A percentile compares a stretch with the other conserved stretches of the same genome.
These are phyloP conservation scores for Microbotryum scabiosae DNA, from an alignment of 1,284 basidiomycete genomes.

Conservation along the genomic window DNA sequence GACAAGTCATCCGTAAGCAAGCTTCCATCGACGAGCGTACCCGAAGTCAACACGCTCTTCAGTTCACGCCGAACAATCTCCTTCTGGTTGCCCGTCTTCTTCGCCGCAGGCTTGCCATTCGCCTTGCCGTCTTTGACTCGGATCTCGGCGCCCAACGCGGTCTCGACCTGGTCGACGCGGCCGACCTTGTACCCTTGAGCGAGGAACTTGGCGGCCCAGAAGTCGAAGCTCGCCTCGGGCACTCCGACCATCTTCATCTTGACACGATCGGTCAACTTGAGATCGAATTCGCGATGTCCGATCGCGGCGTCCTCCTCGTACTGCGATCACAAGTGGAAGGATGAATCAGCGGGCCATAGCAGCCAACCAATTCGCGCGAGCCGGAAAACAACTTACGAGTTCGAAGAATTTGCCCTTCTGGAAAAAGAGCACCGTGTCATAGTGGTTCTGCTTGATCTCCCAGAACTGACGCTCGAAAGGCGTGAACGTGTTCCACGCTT, in stretches of 20 bases:
- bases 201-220: constrained; percentile 64
- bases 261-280: constrained; percentile 81
- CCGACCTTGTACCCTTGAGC: constrained; percentile 50
- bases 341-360: neutral
- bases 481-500: constrained; percentile 75
- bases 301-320: constrained; percentile 87
- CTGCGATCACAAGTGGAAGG: neutral
- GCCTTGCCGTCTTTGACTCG: constrained; percentile 37
- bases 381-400: constrained; percentile 11
- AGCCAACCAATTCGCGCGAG: neutral
- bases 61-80: constrained; percentile 57
- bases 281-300: constrained; percentile 83
- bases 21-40: constrained; percentile 86
- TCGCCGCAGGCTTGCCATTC: constrained; percentile 20
- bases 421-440: constrained; percentile 75
- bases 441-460: constrained; percentile 88
- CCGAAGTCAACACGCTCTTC: constrained; percentile 91
- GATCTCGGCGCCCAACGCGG: constrained; percentile 59
- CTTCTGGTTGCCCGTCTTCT: constrained; percentile 26
- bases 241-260: constrained; percentile 99
- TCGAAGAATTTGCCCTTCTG: constrained; percentile 67
- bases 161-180: constrained; percentile 93
- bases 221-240: constrained; percentile 87
- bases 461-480: constrained; percentile 97
- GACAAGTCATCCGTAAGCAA: constrained; percentile 88